Base-by-base conservation (phyloP, 257 asterid species). In the Mentha longifolia region DNA sequence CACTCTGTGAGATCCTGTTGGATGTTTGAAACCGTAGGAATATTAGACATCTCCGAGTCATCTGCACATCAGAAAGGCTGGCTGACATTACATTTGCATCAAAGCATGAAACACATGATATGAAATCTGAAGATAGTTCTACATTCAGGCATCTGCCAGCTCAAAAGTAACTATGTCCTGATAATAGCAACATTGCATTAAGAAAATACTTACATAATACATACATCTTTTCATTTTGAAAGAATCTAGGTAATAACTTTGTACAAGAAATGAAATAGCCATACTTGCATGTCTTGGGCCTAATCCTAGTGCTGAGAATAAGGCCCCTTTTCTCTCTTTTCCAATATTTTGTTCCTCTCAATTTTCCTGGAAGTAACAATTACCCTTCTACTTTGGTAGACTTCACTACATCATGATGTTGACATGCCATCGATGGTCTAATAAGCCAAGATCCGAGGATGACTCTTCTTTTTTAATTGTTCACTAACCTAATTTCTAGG, bases 1-100 rank as follows among this genome's bases (percentile, higher is more conserved):
- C 92, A 94, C 80, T 88, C 91, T 46, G 96, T 87, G 69, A 94
- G 97, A 84, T 94, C 98, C 84, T 89, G 97, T 72, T 89, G 85
- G 71, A 94, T 84, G 83, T 91, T 91, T 72, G 99, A 84, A 76
- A 88, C 81, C 59, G 90, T 81, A 60, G 97, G 97, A 79, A 85
- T 78, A 75, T 88, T 88, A 57, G 97, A 86, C 78, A 86, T 60
- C 78, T 83, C 92, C 19, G 92, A 79, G 70, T 85, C 97, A 65
- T 88, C 99, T 94, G 92, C 87, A 64, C 50, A 79, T 65, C 57
- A 66, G 66, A 82, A 74, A 78, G 30, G 68, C 63, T 59, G 46
- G 41, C 22, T 50, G 42, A 68, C 6, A 39, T 78, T 62, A 82
- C 69, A 35, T 47, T 41, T 59, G 71, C 75, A 65, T n/a, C 28